A percentile compares a stretch with the other conserved stretches of the same genome.
Conservation (phyloP, 2,329 filamentous ascomycete genomes). For the Fusarium compactum region DNA sequence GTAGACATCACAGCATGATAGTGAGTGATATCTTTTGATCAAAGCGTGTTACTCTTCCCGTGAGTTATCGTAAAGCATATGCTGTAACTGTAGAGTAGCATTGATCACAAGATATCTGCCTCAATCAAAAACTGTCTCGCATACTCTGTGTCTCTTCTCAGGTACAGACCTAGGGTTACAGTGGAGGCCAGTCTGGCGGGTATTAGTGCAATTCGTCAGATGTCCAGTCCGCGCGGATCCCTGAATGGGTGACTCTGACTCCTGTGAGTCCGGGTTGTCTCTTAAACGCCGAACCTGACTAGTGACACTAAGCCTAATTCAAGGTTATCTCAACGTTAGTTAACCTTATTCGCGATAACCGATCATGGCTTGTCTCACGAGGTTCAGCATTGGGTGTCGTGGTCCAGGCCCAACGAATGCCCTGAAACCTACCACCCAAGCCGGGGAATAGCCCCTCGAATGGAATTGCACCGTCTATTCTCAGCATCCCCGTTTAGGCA, state of each 20-base stretch:
- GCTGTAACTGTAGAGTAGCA: neutral
- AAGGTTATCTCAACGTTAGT: conserved; percentile 8
- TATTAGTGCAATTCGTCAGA: conserved; percentile 14
- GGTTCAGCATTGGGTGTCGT: neutral
- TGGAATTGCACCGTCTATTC: conserved; percentile 3
- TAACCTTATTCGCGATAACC: conserved; percentile 31
- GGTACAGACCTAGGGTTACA: neutral
- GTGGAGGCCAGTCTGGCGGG: neutral
- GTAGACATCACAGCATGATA: conserved; percentile 1
- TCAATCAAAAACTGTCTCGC: neutral
- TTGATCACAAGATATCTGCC: neutral
- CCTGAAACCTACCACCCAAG: conserved; percentile 17
- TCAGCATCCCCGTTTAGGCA: conserved; percentile 8
- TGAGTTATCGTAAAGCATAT: neutral
- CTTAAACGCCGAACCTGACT: neutral
- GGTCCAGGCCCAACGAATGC: neutral
- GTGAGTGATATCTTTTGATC: neutral
- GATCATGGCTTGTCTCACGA: conserved; percentile 32
- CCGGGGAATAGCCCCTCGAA: conserved; percentile 33
- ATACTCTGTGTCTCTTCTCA: neutral
- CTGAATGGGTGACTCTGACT: neutral
- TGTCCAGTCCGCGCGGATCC: conserved; percentile 5
- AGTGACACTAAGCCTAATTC: conserved; percentile 17
- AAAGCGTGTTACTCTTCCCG: neutral
- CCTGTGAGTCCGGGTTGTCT: neutral